Base-by-base conservation (phyloP, 1,284 basidiomycete genomes). In the Ceratobasidium sp. region DNA sequence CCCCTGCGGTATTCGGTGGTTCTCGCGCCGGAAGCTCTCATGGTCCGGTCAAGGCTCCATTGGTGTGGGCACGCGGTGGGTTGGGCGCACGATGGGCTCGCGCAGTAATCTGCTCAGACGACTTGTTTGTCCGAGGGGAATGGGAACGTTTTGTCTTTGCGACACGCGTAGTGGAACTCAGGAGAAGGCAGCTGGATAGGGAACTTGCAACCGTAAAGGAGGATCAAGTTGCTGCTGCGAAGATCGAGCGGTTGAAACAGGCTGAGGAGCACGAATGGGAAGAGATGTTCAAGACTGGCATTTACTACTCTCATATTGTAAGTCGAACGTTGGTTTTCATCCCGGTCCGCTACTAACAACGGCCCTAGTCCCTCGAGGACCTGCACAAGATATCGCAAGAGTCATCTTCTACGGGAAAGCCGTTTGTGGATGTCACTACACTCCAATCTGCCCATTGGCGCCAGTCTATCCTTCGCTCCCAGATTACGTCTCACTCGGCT, bases 241-340 rank as follows among this genome's bases (percentile, higher is more conserved):
- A 34, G 81, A 84, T 7, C 84, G 66, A 69, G 27, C 27, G 53
- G 19, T 27, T 69, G 53, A 69, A 69, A 53, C 66, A 37, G 19
- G 49, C 84, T 0, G 92, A 93, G 78, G 91, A 93, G 79, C 80
- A 77, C 41, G 85, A 89, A 77, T 94, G 92, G 85, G 83, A 83
- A n/a, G 85, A 83, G 74, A 86, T 97, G 78, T 97, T 98, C 80
- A 82, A 86, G 41, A 84, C 88, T 34, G 93, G 92, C 4, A 94
- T 98, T 34, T 93, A 95, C 82, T 98, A 97, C 81, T 85, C 88
- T 13, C 94, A 96, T 80, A 93, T 97, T 92, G 93, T 93, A 78
- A 73, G 88, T 82, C 39, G 41, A 19, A 27, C 59, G 29, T n/a
- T 39, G 13, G 19, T n/a, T 34, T 54, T 54, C 39, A 49, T 64